Percentiles rank a stretch among this genome's conserved stretches.
Conservation (phyloP, 805 yeast species). For the Komagataella pastoris region DNA sequence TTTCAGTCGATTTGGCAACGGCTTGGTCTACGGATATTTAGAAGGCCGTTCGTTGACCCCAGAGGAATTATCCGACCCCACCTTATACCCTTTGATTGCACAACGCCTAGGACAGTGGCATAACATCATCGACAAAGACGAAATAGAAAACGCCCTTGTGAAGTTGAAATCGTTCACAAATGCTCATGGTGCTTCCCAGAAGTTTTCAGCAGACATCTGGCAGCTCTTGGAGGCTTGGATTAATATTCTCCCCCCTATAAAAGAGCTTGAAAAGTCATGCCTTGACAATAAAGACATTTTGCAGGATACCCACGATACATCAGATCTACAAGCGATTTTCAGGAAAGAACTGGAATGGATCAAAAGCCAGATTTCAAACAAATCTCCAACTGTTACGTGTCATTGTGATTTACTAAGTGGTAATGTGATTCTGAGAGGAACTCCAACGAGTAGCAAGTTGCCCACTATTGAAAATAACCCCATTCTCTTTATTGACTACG, state of each 20-base stretch:
- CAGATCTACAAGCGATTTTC: conserved; percentile 22
- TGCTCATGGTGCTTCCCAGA: conserved; percentile 8
- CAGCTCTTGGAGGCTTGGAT: conserved; percentile 51
- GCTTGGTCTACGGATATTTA: conserved; percentile 57
- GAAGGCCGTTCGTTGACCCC: conserved; percentile 50
- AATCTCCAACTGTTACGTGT: conserved; percentile 45
- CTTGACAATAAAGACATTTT: conserved; percentile 17
- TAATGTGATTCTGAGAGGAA: conserved; percentile 47
- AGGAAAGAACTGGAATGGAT: conserved; percentile 44
- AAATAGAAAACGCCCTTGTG: conserved; percentile 32
- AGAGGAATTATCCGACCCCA: conserved; percentile 33
- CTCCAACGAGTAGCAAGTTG: conserved; percentile 8
- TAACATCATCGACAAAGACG: conserved; percentile 26
- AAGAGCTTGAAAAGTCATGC: conserved; percentile 23
- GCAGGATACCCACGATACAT: conserved; percentile 3
- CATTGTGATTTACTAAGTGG: conserved; percentile 72
- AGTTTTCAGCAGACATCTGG: conserved; percentile 38
- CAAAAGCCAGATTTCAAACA: conserved; percentile 20
- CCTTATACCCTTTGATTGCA: conserved; percentile 45
- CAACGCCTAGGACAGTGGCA: conserved; percentile 66
- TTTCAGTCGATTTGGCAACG: conserved; percentile 57
- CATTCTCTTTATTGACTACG: conserved; percentile 55
- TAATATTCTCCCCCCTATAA: conserved; percentile 38
- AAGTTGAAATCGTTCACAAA: conserved; percentile 19
- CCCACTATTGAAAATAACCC: conserved; percentile 16